Percentiles rank a stretch among this genome's conserved stretches.
phyloP scores from a whole-genome alignment of 176 grass and related monocot species.

The Triticum turgidum region DNA sequence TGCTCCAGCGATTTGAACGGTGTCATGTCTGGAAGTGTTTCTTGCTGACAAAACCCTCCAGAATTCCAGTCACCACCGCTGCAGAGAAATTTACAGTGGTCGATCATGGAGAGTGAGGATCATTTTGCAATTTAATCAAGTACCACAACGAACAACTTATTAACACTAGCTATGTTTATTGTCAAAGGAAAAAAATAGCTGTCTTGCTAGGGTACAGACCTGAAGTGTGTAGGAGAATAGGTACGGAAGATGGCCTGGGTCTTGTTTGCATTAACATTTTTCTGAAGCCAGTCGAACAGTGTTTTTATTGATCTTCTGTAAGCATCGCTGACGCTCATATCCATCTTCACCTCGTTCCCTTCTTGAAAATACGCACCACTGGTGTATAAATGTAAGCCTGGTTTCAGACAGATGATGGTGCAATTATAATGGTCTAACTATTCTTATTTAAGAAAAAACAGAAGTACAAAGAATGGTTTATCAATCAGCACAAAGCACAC shows the following conservation, averaged over 20 bases:
- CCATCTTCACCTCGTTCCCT: slow-evolving; percentile 71
- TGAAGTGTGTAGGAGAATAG: slow-evolving; percentile 92
- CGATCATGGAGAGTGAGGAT: not conserved
- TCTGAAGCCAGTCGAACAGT: slow-evolving; percentile 65
- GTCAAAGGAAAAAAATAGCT: not conserved
- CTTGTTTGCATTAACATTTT: slow-evolving; percentile 65
- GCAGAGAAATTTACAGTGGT: not conserved
- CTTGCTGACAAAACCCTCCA: slow-evolving; percentile 52
- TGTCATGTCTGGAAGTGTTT: slow-evolving; percentile 49
- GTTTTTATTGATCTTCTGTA: slow-evolving; percentile 65
- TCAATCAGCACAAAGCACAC: not conserved
- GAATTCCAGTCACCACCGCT: slow-evolving; percentile 72
- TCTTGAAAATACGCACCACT: slow-evolving; percentile 90
- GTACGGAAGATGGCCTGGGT: slow-evolving; percentile 86
- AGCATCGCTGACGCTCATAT: slow-evolving; percentile 69
- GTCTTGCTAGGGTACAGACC: slow-evolving; percentile 34
- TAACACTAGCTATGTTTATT: not conserved
- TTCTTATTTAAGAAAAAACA: not conserved
- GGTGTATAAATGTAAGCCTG: slow-evolving; percentile 27
- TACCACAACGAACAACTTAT: not conserved
- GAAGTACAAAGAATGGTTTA: not conserved
- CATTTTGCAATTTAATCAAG: not conserved
- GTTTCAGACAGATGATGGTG: not conserved
- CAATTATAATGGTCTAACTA: not conserved
- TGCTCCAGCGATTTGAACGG: slow-evolving; percentile 32